Conservation (phyloP, 1,284 basidiomycete species). For the Sporisorium sorghi region DNA sequence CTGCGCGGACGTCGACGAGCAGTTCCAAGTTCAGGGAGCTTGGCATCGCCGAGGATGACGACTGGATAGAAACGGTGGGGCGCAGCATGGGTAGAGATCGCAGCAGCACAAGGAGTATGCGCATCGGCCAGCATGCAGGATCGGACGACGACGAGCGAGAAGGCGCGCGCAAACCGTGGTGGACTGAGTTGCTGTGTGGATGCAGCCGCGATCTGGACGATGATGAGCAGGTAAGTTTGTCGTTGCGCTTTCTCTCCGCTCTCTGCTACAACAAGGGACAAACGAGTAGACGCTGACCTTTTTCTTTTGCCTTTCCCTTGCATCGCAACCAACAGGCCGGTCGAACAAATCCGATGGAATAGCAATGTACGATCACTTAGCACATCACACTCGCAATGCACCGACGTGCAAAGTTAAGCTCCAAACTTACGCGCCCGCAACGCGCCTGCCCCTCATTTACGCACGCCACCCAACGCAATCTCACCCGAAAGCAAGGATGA, state of each 20-base stretch:
- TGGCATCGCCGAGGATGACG: constrained; percentile 43
- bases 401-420: too few relatives aligned
- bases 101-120: constrained; percentile 15
- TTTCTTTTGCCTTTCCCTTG: neutral
- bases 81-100: constrained; percentile 5
- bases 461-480: neutral
- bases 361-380: constrained; percentile 2
- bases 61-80: constrained; percentile 36
- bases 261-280: neutral
- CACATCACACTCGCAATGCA: constrained; percentile 13
- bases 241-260: neutral
- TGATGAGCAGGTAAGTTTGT: constrained; percentile 50
- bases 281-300: constrained; percentile 4
- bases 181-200: constrained; percentile 56
- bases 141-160: constrained; percentile 13
- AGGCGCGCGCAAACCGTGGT: constrained; percentile 44
- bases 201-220: constrained; percentile 51
- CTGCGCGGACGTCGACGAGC: constrained; percentile 37
- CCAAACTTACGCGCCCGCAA: neutral
- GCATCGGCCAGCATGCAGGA: constrained; percentile 9
- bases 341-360: constrained; percentile 52
- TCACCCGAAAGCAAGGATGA: neutral
- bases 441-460: neutral
- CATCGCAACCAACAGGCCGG: constrained; percentile 34
- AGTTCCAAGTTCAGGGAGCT: constrained; percentile 54